Percentiles rank a stretch among this genome's conserved stretches.
Conservation (phyloP, 495 filamentous ascomycete genomes). For the Melanomma pulvis-pyrius region DNA sequence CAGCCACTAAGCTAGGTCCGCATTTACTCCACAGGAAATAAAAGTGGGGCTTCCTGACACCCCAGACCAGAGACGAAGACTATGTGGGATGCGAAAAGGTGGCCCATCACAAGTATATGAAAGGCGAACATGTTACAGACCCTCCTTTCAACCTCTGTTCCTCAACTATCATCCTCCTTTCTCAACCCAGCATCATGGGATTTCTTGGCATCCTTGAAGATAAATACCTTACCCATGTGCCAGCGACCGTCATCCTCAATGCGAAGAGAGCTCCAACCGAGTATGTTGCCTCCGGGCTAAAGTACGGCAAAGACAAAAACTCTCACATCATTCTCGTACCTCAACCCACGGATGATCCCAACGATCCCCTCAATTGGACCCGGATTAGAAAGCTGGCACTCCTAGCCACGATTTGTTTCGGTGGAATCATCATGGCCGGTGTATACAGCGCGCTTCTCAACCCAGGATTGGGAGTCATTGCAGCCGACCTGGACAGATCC, state of each 20-base stretch:
- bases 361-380: conserved; percentile 36
- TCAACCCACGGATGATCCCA: conserved; percentile 35
- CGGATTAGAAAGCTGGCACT: conserved; percentile 21
- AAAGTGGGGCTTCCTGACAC: too few species aligned
- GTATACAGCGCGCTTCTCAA: conserved; percentile 28
- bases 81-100: too few species aligned
- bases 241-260: conserved; percentile 30
- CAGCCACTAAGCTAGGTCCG: too few species aligned
- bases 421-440: conserved; percentile 21
- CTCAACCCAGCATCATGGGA: too few species aligned
- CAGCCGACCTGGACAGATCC: conserved; percentile 20
- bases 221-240: conserved; percentile 28
- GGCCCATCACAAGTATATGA: too few species aligned
- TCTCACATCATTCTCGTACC: conserved; percentile 35
- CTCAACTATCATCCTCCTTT: too few species aligned
- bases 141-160: too few species aligned
- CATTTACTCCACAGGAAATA: too few species aligned
- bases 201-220: conserved; percentile 35
- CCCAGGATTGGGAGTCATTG: conserved; percentile 32
- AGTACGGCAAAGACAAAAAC: conserved; percentile 33
- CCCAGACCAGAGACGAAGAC: too few species aligned
- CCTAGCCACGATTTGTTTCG: conserved; percentile 24
- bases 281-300: conserved; percentile 20
- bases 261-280: not conserved
- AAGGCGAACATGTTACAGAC: too few species aligned